Conservation (phyloP, 192 early-diverging fungal genomes). For the Backusella tuberculispora region DNA sequence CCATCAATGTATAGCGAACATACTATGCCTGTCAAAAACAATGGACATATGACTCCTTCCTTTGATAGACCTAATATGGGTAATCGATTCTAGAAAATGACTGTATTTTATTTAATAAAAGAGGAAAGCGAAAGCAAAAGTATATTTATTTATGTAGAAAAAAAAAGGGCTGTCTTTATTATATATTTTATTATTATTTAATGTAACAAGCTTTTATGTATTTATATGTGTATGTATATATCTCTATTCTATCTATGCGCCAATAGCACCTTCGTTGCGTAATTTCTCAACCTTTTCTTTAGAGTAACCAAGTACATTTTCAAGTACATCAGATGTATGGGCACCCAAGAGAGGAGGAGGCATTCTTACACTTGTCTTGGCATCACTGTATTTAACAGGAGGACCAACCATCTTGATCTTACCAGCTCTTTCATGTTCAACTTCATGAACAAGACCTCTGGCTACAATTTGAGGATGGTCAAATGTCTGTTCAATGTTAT, state of each 20-base stretch:
- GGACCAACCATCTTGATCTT: slow-evolving; percentile 73
- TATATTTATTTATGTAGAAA: background rate
- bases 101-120: background rate
- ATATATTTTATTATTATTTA: background rate
- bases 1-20: background rate
- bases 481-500: slow-evolving; percentile 78
- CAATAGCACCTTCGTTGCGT: slow-evolving; percentile 44
- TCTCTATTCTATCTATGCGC: slow-evolving; percentile 10
- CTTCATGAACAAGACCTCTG: slow-evolving; percentile 72
- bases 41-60: background rate
- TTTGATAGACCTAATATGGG: slow-evolving; percentile 22
- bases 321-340: slow-evolving; percentile 84
- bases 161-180: background rate
- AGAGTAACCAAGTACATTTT: slow-evolving; percentile 65
- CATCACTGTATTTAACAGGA: slow-evolving; percentile 80
- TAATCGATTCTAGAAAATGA: slow-evolving; percentile 17
- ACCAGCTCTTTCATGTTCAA: slow-evolving; percentile 84
- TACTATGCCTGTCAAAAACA: background rate
- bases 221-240: background rate
- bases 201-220: background rate
- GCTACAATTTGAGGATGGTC: slow-evolving; percentile 72
- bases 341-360: slow-evolving; percentile 87
- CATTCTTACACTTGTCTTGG: slow-evolving; percentile 61
- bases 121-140: background rate
- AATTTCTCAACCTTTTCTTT: slow-evolving; percentile 56